phyloP scores from a whole-genome alignment of 2,329 filamentous ascomycete species.

The Amphichorda felina region DNA sequence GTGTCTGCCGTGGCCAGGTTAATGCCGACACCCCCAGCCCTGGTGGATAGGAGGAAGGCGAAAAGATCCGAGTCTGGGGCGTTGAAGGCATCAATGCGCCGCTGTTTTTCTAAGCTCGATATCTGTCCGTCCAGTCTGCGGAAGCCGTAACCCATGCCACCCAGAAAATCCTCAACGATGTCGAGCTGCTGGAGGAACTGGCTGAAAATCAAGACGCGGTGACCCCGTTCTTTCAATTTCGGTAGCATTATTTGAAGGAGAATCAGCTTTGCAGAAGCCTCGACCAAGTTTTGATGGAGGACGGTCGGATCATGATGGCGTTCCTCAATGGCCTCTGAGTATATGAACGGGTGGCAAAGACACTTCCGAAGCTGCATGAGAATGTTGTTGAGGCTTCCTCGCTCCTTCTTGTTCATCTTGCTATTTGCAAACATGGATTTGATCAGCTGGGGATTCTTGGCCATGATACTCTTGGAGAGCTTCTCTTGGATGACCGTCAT shows the following conservation, averaged over 20 bases:
- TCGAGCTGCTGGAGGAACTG: constrained; percentile 86
- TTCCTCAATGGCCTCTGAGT: constrained; percentile 84
- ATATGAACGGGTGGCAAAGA: constrained; percentile 92
- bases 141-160: constrained; percentile 59
- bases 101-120: constrained; percentile 77
- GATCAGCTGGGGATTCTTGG: constrained; percentile 82
- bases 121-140: constrained; percentile 80
- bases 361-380: constrained; percentile 91
- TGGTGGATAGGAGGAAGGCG: constrained; percentile 84
- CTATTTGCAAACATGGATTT: constrained; percentile 68
- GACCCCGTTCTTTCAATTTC: constrained; percentile 72
- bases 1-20: constrained; percentile 95
- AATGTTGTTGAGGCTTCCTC: constrained; percentile 82
- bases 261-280: constrained; percentile 82
- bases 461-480: constrained; percentile 84
- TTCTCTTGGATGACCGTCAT: constrained; percentile 93
- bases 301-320: constrained; percentile 47
- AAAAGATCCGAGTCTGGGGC: constrained; percentile 72
- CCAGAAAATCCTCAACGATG: constrained; percentile 85
- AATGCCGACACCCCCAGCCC: constrained; percentile 92
- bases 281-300: constrained; percentile 71
- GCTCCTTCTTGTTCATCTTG: constrained; percentile 57
- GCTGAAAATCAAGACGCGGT: constrained; percentile 89
- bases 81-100: constrained; percentile 89
- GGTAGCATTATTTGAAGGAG: constrained; percentile 78